These are phyloP conservation scores for Coemansia sp. DNA, from an alignment of 192 early-diverging fungal genomes.

Conservation along the genomic window DNA sequence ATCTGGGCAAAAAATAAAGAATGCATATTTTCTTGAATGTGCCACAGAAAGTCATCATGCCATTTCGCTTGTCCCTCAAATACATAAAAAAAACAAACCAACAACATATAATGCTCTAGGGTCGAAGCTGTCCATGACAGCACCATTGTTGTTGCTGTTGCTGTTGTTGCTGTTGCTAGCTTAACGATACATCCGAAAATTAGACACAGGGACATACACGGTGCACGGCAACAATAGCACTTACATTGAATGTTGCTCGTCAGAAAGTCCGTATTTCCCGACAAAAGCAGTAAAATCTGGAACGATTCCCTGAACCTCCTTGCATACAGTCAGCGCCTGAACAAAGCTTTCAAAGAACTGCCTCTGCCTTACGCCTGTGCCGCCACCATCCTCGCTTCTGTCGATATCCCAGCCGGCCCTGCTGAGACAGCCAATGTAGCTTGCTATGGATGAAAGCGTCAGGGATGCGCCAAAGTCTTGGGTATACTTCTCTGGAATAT, in stretches of 20 bases:
- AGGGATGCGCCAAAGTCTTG: constrained; percentile 62
- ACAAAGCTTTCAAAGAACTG: constrained; percentile 39
- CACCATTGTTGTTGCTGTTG: no score
- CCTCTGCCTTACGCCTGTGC: not conserved
- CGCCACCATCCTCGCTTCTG: not conserved
- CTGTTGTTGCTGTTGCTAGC: no score
- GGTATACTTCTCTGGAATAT: constrained; percentile 38
- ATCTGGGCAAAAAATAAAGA: not conserved
- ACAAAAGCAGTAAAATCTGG: constrained; percentile 37
- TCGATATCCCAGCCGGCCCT: constrained; percentile 38
- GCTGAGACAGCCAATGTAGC: constrained; percentile 54
- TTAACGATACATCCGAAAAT: no score
- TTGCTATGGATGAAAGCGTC: constrained; percentile 54
- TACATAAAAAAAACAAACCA: not conserved
- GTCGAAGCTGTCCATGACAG: no score
- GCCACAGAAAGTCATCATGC: not conserved
- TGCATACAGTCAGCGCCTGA: constrained; percentile 26
- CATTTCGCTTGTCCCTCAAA: not conserved
- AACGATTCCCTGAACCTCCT: constrained; percentile 20
- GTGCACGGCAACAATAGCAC: not conserved
- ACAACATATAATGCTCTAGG: not conserved
- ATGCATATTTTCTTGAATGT: not conserved
- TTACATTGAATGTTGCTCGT: constrained; percentile 35
- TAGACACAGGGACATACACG: not conserved
- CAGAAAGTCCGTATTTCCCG: constrained; percentile 27